Percentiles rank a stretch among this genome's conserved stretches.
phyloP scores from a whole-genome alignment of 2,329 filamentous ascomycete species.

The Colletotrichum liaoningense region DNA sequence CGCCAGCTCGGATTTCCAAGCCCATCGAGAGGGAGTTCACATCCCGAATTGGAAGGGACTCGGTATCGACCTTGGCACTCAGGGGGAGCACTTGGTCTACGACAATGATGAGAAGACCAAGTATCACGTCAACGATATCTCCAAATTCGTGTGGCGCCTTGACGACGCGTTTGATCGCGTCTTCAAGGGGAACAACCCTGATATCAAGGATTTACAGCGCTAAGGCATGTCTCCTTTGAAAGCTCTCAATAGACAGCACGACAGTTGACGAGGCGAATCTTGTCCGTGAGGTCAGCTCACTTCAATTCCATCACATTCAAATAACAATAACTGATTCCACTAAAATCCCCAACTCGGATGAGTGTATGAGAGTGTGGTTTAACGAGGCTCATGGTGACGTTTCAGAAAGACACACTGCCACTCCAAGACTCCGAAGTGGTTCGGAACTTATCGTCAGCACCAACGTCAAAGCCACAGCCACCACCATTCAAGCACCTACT shows the following conservation, averaged over 20 bases:
- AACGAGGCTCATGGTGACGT: neutral
- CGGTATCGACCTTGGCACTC: constrained; percentile 38
- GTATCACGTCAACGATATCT: constrained; percentile 36
- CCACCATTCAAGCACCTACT: neutral
- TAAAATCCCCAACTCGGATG: too few relatives aligned
- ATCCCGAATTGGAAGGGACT: constrained; percentile 42
- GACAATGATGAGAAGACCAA: constrained; percentile 35
- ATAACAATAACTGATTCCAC: neutral
- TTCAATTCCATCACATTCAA: neutral
- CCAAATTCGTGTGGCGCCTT: constrained; percentile 32
- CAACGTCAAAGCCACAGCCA: neutral
- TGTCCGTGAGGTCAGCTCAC: neutral
- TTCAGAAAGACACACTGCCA: neutral
- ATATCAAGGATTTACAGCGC: constrained; percentile 17
- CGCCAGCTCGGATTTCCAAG: constrained; percentile 53
- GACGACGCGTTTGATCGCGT: constrained; percentile 33
- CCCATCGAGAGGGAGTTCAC: constrained; percentile 51
- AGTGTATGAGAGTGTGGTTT: neutral
- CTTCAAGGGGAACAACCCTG: constrained; percentile 33
- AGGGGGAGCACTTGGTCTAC: constrained; percentile 40
- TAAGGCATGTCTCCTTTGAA: neutral
- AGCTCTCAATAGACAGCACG: neutral
- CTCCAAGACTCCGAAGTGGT: constrained; percentile 15
- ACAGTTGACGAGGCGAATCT: neutral
- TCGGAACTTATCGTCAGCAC: constrained; percentile 21